phyloP scores from a whole-genome alignment of 2,329 filamentous ascomycete species.

The Mycosphaerella sp. region DNA sequence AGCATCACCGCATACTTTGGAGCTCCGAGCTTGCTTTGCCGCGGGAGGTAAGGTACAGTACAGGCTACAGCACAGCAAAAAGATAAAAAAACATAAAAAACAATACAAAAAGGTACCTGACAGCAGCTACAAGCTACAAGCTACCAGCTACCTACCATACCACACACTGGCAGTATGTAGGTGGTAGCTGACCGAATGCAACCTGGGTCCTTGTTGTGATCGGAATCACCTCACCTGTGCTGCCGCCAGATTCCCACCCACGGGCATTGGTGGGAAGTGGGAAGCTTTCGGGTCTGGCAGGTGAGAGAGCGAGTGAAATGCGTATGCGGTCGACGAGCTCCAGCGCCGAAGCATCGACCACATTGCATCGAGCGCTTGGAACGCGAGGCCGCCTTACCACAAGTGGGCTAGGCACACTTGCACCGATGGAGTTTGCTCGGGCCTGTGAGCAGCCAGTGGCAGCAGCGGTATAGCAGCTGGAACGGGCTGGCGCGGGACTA shows the following conservation, averaged over 20 bases:
- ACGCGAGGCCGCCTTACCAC: neutral
- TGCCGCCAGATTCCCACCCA: neutral
- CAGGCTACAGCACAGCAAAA: too few relatives aligned
- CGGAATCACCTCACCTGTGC: neutral
- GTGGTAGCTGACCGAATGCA: constrained; percentile 2
- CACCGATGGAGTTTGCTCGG: constrained; percentile 10
- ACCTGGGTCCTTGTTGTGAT: neutral
- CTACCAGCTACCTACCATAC: too few relatives aligned
- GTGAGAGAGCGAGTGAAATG: neutral
- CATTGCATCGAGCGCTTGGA: constrained; percentile 1
- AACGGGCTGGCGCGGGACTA: constrained; percentile 3
- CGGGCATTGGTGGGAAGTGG: neutral
- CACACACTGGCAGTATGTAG: too few relatives aligned
- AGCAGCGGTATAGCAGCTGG: neutral
- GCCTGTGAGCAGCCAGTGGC: constrained; percentile 11
- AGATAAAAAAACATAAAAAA: too few relatives aligned
- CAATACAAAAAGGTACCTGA: neutral
- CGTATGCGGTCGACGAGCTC: constrained; percentile 3
- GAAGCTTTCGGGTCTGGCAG: constrained; percentile 1
- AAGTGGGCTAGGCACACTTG: neutral
- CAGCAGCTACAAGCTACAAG: neutral
- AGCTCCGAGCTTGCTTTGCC: too few relatives aligned
- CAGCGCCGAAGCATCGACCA: constrained; percentile 6
- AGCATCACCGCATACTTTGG: too few relatives aligned
- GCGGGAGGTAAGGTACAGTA: too few relatives aligned